These are phyloP conservation scores for Fusarium sp. DNA, from an alignment of 2,329 filamentous ascomycete species.

Conservation along the genomic window DNA sequence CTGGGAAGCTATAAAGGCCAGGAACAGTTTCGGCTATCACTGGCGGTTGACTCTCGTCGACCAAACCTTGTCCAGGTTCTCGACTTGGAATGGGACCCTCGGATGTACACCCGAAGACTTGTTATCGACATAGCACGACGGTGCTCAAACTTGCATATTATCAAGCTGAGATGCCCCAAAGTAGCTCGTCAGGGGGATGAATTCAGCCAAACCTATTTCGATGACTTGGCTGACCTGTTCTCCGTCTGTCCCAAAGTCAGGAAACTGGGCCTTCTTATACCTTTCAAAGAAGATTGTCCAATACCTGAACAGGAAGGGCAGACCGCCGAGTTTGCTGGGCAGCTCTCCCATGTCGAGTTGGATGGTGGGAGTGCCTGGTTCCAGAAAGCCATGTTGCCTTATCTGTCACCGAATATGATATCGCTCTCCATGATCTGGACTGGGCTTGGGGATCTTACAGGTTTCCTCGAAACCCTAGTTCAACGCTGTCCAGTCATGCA, in stretches of 20 bases:
- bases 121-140: background rate
- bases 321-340: background rate
- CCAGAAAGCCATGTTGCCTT: background rate
- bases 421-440: background rate
- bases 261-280: background rate
- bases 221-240: background rate
- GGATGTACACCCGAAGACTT: background rate
- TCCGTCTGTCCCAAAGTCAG: background rate
- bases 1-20: background rate
- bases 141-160: conserved; percentile 11
- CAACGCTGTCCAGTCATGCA: background rate
- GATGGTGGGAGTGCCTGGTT: background rate
- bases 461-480: background rate
- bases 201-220: background rate
- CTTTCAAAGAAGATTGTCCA: accelerated
- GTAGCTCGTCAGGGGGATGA: accelerated
- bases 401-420: background rate
- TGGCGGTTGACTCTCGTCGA: conserved; percentile 2
- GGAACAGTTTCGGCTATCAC: background rate
- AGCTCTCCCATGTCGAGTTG: background rate
- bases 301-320: background rate
- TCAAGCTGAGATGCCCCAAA: accelerated
- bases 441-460: no score
- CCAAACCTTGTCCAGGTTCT: background rate
- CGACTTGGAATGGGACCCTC: background rate